Evolutionary conservation across 352 stramenopile genomes (phyloP), one percentile per base, ranked within the genome.

Genomic region (Phytophthora pluvialis): DNA sequence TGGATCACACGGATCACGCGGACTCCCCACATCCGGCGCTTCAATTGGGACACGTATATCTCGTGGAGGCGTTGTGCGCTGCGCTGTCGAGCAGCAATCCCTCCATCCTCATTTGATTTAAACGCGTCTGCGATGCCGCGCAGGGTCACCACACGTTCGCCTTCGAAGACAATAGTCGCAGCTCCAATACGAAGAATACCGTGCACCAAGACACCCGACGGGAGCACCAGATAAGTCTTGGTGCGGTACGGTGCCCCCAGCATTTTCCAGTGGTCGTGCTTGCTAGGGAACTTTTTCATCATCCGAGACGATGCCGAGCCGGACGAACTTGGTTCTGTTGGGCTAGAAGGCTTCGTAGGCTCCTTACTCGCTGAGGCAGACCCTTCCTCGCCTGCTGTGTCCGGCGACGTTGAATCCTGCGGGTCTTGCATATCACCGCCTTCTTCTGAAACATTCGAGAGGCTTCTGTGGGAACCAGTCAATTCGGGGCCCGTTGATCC

Each of bases 1-100:
- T 95, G 83, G 43, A 95, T 85, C 9, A 91, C 80, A 35, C 86
- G 86, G 36, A 95, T 91, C 25, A 95, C 84, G 1, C 86, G 84
- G 12, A 95, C 78, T 13, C 84, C 83, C 83, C 84, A 95, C 2
- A 91, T 83, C 13, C 86, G 81, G 4, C 84, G 80, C 45, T 87
- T 89, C 10, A 95, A 62, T 51, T 93, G 77, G 6, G 81, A 85
- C 3, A 91, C 70, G 36, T 91, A 87, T 6, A 79, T 73, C 11
- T 89, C 76, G 7, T 83, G 76, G 18, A 89, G 47, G 13, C 72
- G 72, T n/a, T 78, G 66, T 16, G 70, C 70, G 31, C 44, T 67
- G 36, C 25, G 77, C 63, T 53, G 73, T 57, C 60, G 64, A 58
- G 58, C 47, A 49, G 59, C 71, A 44, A 40, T 33, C 15, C 58